These are phyloP conservation scores for Penicillium sumatraense DNA, from an alignment of 2,329 filamentous ascomycete species.

Conservation along the genomic window DNA sequence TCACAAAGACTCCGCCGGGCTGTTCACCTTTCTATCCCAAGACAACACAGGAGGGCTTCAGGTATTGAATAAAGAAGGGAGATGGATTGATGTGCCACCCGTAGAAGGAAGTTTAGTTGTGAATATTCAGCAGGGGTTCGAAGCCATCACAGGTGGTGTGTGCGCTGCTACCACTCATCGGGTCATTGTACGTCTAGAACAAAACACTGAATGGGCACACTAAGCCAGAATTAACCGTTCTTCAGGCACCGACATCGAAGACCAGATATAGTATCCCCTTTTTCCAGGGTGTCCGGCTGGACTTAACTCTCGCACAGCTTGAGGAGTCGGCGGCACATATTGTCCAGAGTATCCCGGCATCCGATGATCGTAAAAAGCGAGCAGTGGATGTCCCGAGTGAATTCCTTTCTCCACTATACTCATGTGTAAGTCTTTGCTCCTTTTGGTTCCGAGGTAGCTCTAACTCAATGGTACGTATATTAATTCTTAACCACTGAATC, in stretches of 20 bases:
- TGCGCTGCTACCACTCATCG: constrained; percentile 51
- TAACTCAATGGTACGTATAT: no score
- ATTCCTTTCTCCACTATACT: constrained; percentile 40
- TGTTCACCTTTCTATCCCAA: constrained; percentile 48
- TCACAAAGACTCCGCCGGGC: constrained; percentile 60
- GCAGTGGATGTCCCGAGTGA: constrained; percentile 43
- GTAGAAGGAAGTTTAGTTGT: constrained; percentile 51
- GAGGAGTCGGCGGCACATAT: constrained; percentile 38
- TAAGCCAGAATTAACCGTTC: background rate
- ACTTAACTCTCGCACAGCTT: constrained; percentile 54
- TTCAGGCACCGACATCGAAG: constrained; percentile 33
- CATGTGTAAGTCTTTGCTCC: constrained; percentile 32
- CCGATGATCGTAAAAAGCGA: constrained; percentile 36
- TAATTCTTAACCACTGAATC: no score
- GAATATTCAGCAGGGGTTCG: constrained; percentile 59
- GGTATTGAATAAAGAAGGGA: constrained; percentile 50
- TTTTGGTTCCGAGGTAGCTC: no score
- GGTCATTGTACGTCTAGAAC: constrained; percentile 33
- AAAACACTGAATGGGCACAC: no score
- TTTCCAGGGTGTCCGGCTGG: constrained; percentile 58
- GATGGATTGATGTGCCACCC: constrained; percentile 52
- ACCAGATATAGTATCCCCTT: constrained; percentile 57
- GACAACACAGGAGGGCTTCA: constrained; percentile 51
- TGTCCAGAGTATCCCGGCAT: constrained; percentile 32
- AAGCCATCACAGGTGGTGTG: constrained; percentile 60